Percentiles rank a stretch among this genome's conserved stretches.
Conservation (phyloP, 768 basidiomycete genomes). For the Strobilomyces echinocephalus region DNA sequence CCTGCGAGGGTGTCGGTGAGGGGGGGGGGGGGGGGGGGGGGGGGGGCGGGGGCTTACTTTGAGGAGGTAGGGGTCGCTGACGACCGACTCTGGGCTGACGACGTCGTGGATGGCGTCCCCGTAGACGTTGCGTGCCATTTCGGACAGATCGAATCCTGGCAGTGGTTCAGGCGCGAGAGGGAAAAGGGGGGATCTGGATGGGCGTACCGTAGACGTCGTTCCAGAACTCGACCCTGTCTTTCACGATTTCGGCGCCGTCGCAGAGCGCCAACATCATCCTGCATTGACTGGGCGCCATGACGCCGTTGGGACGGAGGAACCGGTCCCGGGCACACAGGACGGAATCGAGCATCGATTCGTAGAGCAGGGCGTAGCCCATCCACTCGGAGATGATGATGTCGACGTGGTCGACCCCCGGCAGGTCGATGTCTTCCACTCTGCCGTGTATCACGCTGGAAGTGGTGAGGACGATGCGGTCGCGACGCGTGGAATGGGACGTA, state of each 20-base stretch:
- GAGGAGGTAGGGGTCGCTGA: constrained; percentile 58
- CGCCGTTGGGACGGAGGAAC: constrained; percentile 59
- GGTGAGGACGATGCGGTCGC: constrained; percentile 1
- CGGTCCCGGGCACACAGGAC: constrained; percentile 85
- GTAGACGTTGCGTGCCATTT: constrained; percentile 72
- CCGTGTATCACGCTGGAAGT: constrained; percentile 68
- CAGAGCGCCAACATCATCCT: constrained; percentile 81
- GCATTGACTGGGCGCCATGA: constrained; percentile 90
- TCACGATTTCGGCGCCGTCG: constrained; percentile 67
- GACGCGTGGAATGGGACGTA: constrained; percentile 23
- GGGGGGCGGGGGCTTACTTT: constrained; percentile 47
- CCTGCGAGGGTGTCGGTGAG: constrained; percentile 40
- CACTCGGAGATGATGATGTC: constrained; percentile 97
- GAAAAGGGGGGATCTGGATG: not conserved
- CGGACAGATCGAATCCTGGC: constrained; percentile 81
- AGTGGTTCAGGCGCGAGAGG: not conserved
- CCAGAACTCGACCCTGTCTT: constrained; percentile 89
- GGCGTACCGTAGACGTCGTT: constrained; percentile 78
- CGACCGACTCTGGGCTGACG: constrained; percentile 56
- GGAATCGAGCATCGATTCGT: constrained; percentile 97
- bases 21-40: no score
- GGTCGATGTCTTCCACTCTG: constrained; percentile 81
- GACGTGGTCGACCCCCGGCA: constrained; percentile 72
- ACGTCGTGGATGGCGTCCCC: constrained; percentile 84
- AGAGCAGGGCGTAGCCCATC: constrained; percentile 92